These are phyloP conservation scores for Apiosordaria backusii DNA, from an alignment of 495 filamentous ascomycete species.

Conservation along the genomic window DNA sequence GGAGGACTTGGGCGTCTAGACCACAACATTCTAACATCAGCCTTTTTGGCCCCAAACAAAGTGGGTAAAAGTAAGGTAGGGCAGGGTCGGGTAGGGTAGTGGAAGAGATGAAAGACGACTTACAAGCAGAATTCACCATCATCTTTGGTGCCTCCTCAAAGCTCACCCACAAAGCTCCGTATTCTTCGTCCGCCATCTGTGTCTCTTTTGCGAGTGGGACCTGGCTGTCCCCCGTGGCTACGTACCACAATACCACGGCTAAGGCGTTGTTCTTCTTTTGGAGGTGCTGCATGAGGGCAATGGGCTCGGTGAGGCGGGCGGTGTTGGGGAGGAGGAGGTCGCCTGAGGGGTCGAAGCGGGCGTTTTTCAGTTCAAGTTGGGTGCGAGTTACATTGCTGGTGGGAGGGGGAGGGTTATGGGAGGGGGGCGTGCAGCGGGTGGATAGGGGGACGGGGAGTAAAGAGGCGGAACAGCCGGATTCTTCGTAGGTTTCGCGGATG, in stretches of 20 bases:
- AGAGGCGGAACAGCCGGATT: slow-evolving; percentile 24
- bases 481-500: slow-evolving; percentile 34
- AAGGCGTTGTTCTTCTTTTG: slow-evolving; percentile 14
- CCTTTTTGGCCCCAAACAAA: too few species aligned
- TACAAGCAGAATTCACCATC: neutral
- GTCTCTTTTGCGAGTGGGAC: neutral
- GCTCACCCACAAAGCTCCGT: neutral
- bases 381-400: neutral
- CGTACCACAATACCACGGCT: slow-evolving; percentile 18
- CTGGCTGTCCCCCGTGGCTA: slow-evolving; percentile 4
- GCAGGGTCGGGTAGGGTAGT: too few species aligned
- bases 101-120: neutral
- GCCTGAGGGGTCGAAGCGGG: neutral
- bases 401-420: neutral
- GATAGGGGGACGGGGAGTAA: slow-evolving; percentile 17
- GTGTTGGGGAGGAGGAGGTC: slow-evolving; percentile 5
- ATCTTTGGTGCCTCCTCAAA: neutral
- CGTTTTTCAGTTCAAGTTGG: neutral
- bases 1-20: neutral
- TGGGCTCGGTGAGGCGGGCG: slow-evolving; percentile 15
- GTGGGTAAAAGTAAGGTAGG: too few species aligned
- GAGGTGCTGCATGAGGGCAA: slow-evolving; percentile 19
- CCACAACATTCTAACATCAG: neutral
- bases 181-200: neutral
- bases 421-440: slow-evolving; percentile 21